Base-by-base conservation (phyloP, 495 filamentous ascomycete species). In the Aspergillus incahuasiensis region DNA sequence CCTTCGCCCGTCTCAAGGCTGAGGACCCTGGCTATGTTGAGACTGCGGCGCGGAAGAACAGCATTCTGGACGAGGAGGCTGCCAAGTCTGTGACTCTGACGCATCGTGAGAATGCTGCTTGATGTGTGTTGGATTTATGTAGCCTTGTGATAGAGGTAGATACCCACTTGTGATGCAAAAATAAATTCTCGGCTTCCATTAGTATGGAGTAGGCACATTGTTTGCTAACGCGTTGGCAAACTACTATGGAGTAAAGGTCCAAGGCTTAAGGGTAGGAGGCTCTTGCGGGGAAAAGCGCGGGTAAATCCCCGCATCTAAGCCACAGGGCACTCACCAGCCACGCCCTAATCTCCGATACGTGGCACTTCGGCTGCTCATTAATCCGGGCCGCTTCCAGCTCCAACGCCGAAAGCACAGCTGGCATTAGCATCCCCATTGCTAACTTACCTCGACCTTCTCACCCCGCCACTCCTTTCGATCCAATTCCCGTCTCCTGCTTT, bases 1-100 rank as follows among this genome's bases (percentile, higher is more conserved):
- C 70, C 30, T 82, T 81, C 61, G 70, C 73, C 6, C 68, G 70
- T 5, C 70, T 82, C 46, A 80, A 80, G 65, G 78, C 74, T 6
- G 76, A 81, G 67, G 80, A 79, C 25, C 76, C 78, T 5, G 74
- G 77, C 3, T 71, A 74, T 57, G 63, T 79, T 22, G 68, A 74
- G 55, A 62, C 73, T 32, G 60, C 74, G 21, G 68, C 67, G 42
- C 66, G 74, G 42, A 81, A 79, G 57, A 69, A 73, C 6, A 77
- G 75, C 43, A 62, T 78, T 2, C 50, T 81, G 52, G 79, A 56
- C 24, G 45, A 48, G 19, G 54, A 50, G 46, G 28, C 46, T 19
- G 54, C 46, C 7, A 35, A 44, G 46, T 39, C 54, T 9, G 40
- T 38, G 39, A 35, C 35, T 16, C 16, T 56, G 39, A 34, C 43